Conservation (phyloP, 23 red algal species). For the Cyanidioschyzon merolae region DNA sequence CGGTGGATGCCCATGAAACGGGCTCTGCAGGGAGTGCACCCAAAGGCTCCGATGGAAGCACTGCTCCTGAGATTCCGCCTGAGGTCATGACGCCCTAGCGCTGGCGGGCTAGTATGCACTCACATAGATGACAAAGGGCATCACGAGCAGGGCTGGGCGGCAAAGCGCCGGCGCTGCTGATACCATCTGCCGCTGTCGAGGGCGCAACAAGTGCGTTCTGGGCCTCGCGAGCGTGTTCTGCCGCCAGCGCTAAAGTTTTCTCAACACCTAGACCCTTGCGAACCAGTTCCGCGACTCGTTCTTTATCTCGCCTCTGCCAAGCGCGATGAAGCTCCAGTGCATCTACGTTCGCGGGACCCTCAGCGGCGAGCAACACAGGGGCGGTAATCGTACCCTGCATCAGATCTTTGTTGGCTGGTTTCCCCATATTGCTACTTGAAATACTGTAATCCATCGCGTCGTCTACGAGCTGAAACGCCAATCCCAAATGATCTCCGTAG, state of each 20-base stretch:
- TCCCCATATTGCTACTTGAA: conserved; percentile 40
- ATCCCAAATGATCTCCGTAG: conserved; percentile 77
- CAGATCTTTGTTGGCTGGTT: conserved; percentile 76
- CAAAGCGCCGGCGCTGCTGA: neutral
- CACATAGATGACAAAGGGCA: neutral
- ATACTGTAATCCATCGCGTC: conserved; percentile 73
- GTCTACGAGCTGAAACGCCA: conserved; percentile 91
- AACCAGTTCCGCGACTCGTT: conserved; percentile 35
- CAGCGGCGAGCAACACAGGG: conserved; percentile 65
- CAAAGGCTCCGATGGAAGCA: no score
- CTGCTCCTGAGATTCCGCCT: no score
- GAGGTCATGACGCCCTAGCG: neutral
- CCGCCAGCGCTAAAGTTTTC: conserved; percentile 70
- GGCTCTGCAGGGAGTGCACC: no score
- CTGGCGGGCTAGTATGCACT: neutral
- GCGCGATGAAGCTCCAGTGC: conserved; percentile 35
- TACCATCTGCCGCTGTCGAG: neutral
- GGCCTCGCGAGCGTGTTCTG: conserved; percentile 35
- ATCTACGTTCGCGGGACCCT: conserved; percentile 36
- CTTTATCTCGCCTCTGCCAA: conserved; percentile 41
- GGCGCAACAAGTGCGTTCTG: conserved; percentile 17
- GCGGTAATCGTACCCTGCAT: conserved; percentile 60
- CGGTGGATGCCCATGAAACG: no score
- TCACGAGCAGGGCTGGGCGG: conserved; percentile 7
- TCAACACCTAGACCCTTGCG: conserved; percentile 47